Conservation (phyloP, 1,139 yeast genomes). For the Debaryomycetaceae sp. region DNA sequence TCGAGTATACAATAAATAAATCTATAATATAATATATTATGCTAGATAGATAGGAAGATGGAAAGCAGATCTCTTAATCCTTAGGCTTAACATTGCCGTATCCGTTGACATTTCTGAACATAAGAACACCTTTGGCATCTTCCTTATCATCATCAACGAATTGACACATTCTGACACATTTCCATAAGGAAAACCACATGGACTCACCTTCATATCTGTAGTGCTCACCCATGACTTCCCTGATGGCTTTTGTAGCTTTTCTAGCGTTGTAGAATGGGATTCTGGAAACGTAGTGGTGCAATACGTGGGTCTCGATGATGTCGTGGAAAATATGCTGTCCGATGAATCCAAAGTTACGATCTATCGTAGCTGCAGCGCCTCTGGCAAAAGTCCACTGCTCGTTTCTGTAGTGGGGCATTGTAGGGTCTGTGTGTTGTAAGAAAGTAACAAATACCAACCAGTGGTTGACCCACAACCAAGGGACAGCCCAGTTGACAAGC, state of each 20-base stretch:
- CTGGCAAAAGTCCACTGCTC: conserved; percentile 81
- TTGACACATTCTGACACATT: conserved; percentile 68
- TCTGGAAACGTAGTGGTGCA: conserved; percentile 81
- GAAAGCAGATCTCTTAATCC: conserved; percentile 12
- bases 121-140: conserved; percentile 57
- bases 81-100: conserved; percentile 29
- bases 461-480: conserved; percentile 80
- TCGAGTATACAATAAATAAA: neutral
- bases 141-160: conserved; percentile 68
- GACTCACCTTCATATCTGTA: conserved; percentile 64
- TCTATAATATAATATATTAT: neutral
- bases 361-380: conserved; percentile 87
- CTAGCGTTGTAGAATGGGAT: conserved; percentile 86
- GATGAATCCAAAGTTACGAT: conserved; percentile 77
- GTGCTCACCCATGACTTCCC: conserved; percentile 79
- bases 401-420: conserved; percentile 75
- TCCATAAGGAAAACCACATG: conserved; percentile 75
- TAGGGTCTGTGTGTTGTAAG: conserved; percentile 80
- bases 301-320: conserved; percentile 84
- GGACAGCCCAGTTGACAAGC: conserved; percentile 69
- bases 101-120: conserved; percentile 71
- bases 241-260: conserved; percentile 74
- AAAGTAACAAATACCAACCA: conserved; percentile 86
- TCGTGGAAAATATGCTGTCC: conserved; percentile 84
- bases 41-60: neutral